Evolutionary conservation across 2,329 filamentous ascomycete genomes (phyloP).

Genomic region (Cyanodermella asteris): DNA sequence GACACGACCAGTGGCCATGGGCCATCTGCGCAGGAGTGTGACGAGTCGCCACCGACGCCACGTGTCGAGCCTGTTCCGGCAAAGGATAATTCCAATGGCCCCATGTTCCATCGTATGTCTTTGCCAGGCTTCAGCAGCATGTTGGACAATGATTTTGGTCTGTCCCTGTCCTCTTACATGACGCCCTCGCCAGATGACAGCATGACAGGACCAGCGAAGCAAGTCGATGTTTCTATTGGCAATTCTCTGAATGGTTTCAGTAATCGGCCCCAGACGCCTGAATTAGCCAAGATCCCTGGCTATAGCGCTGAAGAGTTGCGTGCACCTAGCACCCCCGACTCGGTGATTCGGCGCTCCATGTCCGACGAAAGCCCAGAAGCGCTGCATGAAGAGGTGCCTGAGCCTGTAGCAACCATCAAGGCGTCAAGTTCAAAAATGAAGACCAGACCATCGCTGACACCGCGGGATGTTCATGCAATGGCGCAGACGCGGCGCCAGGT

Average conservation of each 20-base stretch:
- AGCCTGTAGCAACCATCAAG: slow-evolving; percentile 71
- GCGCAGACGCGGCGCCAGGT: slow-evolving; percentile 67
- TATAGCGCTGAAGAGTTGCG: slow-evolving; percentile 12
- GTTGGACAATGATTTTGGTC: slow-evolving; percentile 28
- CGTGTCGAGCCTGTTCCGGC: slow-evolving; percentile 15
- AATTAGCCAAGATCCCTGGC: slow-evolving; percentile 12
- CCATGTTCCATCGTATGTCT: slow-evolving; percentile 12
- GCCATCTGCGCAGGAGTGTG: slow-evolving; percentile 15
- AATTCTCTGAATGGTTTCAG: too few species aligned
- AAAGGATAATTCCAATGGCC: slow-evolving; percentile 3
- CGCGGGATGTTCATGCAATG: slow-evolving; percentile 66
- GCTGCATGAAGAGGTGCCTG: slow-evolving; percentile 46
- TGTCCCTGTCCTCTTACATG: slow-evolving; percentile 34
- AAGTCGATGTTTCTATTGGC: not conserved
- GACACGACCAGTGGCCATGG: too few species aligned
- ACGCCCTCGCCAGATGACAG: slow-evolving; percentile 23
- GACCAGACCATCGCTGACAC: slow-evolving; percentile 70
- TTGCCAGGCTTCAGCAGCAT: slow-evolving; percentile 29
- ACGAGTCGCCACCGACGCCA: slow-evolving; percentile 25
- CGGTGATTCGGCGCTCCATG: slow-evolving; percentile 64
- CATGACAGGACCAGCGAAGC: too few species aligned
- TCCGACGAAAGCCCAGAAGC: slow-evolving; percentile 13
- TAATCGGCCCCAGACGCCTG: slow-evolving; percentile 9
- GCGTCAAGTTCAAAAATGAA: slow-evolving; percentile 71
- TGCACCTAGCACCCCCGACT: slow-evolving; percentile 59